Conservation (phyloP, 2,329 filamentous ascomycete genomes). For the Xylariales sp. region DNA sequence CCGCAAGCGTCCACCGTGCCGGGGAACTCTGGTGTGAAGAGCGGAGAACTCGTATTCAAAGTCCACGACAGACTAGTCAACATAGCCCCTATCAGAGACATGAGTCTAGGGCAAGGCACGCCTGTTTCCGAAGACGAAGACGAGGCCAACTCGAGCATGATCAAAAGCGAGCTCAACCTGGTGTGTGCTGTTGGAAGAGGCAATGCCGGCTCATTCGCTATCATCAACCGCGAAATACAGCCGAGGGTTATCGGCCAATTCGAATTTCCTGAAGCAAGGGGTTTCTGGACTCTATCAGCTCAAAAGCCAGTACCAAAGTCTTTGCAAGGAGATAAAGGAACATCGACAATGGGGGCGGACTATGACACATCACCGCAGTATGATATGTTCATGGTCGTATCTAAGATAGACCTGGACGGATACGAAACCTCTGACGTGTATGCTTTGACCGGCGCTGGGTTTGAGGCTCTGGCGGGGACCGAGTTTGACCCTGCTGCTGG, state of each 20-base stretch:
- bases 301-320: slow-evolving; percentile 63
- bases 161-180: slow-evolving; percentile 53
- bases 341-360: slow-evolving; percentile 46
- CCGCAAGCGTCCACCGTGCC: slow-evolving; percentile 31
- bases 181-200: slow-evolving; percentile 59
- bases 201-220: slow-evolving; percentile 64
- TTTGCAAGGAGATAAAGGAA: slow-evolving; percentile 46
- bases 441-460: slow-evolving; percentile 64
- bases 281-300: slow-evolving; percentile 75
- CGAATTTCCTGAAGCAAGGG: slow-evolving; percentile 67
- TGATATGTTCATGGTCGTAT: slow-evolving; percentile 79
- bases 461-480: slow-evolving; percentile 72
- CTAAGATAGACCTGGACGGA: slow-evolving; percentile 63
- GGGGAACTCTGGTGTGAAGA: slow-evolving; percentile 39
- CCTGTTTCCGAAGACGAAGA: slow-evolving; percentile 36
- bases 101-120: slow-evolving; percentile 61
- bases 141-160: slow-evolving; percentile 40
- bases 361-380: slow-evolving; percentile 58
- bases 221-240: slow-evolving; percentile 74
- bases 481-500: slow-evolving; percentile 92
- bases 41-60: slow-evolving; percentile 66
- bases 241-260: slow-evolving; percentile 67
- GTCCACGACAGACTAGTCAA: slow-evolving; percentile 73
- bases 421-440: slow-evolving; percentile 78
- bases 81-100: slow-evolving; percentile 72